phyloP scores from a whole-genome alignment of 768 basidiomycete genomes.

The Chalciporus piperatus region DNA sequence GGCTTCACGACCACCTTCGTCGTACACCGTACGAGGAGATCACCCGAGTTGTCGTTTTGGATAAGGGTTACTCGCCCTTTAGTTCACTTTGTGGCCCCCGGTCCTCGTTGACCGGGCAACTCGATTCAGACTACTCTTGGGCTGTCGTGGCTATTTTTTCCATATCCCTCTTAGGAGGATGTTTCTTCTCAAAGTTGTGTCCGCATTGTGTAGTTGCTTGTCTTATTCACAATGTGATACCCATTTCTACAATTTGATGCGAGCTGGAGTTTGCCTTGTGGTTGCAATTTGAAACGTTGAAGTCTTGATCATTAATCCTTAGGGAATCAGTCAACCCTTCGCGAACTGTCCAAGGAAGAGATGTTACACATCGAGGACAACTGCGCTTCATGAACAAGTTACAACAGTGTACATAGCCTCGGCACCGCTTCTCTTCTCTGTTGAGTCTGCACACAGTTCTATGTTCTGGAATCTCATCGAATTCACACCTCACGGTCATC shows the following conservation, averaged over 20 bases:
- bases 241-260: too few relatives aligned
- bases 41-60: neutral
- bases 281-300: too few relatives aligned
- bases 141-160: constrained; percentile 16
- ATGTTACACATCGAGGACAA: neutral
- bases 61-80: constrained; percentile 12
- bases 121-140: constrained; percentile 37
- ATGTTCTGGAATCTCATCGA: constrained; percentile 6
- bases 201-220: neutral
- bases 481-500: constrained; percentile 11
- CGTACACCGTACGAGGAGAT: constrained; percentile 19
- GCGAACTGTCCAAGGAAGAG: neutral
- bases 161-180: constrained; percentile 16
- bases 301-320: too few relatives aligned
- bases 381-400: constrained; percentile 1
- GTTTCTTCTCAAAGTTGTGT: neutral
- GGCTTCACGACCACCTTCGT: neutral
- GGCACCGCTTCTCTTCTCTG: neutral
- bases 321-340: neutral
- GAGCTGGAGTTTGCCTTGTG: too few relatives aligned
- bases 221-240: too few relatives aligned
- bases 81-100: constrained; percentile 31
- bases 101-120: constrained; percentile 18
- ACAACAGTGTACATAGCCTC: constrained; percentile 9
- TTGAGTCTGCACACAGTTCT: neutral